Evolutionary conservation across 495 filamentous ascomycete genomes (phyloP).

Genomic region (Talaromyces proteolyticus): DNA sequence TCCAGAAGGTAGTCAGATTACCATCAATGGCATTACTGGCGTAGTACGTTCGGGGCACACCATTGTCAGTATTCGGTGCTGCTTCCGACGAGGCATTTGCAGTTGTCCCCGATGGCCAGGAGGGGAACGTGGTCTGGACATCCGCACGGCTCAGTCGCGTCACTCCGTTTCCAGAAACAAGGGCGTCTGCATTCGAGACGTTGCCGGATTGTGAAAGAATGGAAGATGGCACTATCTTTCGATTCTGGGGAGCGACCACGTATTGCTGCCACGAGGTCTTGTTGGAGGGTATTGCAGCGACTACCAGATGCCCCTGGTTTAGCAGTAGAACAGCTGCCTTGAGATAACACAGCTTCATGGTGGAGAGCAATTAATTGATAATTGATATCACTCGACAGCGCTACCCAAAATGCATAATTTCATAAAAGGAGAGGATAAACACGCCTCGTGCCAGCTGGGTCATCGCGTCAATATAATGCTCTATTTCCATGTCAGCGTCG

Average conservation of each 20-base stretch:
- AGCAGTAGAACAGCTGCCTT: neutral
- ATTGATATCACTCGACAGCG: neutral
- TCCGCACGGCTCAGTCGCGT: neutral
- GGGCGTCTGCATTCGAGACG: neutral
- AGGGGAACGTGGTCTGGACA: conserved; percentile 16
- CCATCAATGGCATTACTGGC: neutral
- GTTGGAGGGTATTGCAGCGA: neutral
- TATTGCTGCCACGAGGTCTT: neutral
- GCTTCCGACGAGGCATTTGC: neutral
- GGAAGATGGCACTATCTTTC: neutral
- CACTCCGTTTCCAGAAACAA: neutral
- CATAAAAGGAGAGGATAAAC: no score
- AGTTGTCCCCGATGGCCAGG: neutral
- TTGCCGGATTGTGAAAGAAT: neutral
- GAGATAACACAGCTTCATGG: neutral
- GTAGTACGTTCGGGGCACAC: neutral
- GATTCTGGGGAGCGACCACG: neutral
- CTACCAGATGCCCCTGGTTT: neutral
- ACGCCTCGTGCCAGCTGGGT: no score
- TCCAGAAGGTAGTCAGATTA: neutral
- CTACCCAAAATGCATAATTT: no score
- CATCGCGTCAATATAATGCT: no score
- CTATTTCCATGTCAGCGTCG: no score
- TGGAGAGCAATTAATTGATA: neutral
- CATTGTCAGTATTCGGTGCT: neutral